Conservation (phyloP, 306 rosid genomes). For the Hippophae rhamnoides region DNA sequence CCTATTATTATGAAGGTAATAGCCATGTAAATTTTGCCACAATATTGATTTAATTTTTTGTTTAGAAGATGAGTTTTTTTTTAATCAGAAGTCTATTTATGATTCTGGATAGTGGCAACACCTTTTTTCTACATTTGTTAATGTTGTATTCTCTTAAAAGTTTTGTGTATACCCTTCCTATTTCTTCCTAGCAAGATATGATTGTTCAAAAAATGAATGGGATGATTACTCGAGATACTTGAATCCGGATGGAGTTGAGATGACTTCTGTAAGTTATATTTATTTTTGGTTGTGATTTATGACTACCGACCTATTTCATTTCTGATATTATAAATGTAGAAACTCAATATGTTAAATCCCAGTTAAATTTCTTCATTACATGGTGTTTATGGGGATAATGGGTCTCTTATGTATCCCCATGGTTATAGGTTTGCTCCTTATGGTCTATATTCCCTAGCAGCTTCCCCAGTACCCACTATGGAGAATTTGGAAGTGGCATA, state of each 20-base stretch:
- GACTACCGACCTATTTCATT: too few relatives aligned
- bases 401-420: conserved; percentile 72
- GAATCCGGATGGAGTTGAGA: conserved; percentile 44
- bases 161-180: too few relatives aligned
- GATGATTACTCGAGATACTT: too few relatives aligned
- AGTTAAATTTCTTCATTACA: conserved; percentile 8
- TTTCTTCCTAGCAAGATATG: conserved; percentile 39
- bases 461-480: conserved; percentile 91
- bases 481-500: conserved; percentile 84
- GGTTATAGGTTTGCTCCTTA: conserved; percentile 87
- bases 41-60: background rate
- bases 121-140: too few relatives aligned
- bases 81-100: too few relatives aligned
- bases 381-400: conserved; percentile 89
- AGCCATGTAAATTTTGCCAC: background rate
- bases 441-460: conserved; percentile 80
- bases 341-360: too few relatives aligned
- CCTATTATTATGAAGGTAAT: conserved; percentile 74
- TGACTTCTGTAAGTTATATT: conserved; percentile 52
- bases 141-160: too few relatives aligned
- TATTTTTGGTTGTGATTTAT: too few relatives aligned
- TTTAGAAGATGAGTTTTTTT: too few relatives aligned
- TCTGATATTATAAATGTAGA: too few relatives aligned
- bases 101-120: too few relatives aligned
- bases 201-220: conserved; percentile 50